Percentiles rank a stretch among this genome's conserved stretches.
Conservation (phyloP, 306 rosid genomes). For the Prunus armeniaca region DNA sequence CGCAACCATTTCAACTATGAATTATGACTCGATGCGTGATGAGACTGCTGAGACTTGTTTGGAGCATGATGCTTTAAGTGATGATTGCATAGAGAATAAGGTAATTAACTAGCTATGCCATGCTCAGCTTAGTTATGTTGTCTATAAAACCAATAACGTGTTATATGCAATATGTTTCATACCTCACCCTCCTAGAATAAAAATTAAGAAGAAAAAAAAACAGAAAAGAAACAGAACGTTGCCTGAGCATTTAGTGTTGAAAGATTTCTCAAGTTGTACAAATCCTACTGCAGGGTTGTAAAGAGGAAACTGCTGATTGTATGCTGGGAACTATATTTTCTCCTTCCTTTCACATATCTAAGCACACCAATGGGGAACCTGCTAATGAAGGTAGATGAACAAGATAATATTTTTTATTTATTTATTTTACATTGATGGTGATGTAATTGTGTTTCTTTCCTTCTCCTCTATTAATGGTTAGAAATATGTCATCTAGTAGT, state of each 20-base stretch:
- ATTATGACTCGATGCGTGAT: conserved; percentile 37
- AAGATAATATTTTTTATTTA: background rate
- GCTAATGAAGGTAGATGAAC: conserved; percentile 66
- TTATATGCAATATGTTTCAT: conserved; percentile 5
- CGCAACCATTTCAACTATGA: conserved; percentile 37
- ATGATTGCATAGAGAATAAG: conserved; percentile 53
- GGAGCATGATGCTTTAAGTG: conserved; percentile 49
- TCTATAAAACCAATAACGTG: background rate
- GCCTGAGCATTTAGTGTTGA: background rate
- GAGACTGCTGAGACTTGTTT: conserved; percentile 52
- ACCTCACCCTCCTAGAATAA: background rate
- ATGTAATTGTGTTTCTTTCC: background rate
- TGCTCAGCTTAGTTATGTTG: background rate
- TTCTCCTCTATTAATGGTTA: conserved; percentile 2
- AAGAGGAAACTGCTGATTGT: conserved; percentile 39
- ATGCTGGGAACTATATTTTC: conserved; percentile 81
- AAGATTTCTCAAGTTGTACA: conserved; percentile 15
- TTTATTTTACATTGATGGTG: background rate
- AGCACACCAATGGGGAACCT: conserved; percentile 54
- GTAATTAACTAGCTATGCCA: conserved; percentile 38
- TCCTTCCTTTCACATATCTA: conserved; percentile 74
- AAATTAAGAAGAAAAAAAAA: background rate
- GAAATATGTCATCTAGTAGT: background rate
- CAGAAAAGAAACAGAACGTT: background rate
- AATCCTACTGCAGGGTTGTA: conserved; percentile 48